Percentiles rank a stretch among this genome's conserved stretches.
phyloP scores from a whole-genome alignment of 2,329 filamentous ascomycete genomes.

The Aspergillus japonicus region DNA sequence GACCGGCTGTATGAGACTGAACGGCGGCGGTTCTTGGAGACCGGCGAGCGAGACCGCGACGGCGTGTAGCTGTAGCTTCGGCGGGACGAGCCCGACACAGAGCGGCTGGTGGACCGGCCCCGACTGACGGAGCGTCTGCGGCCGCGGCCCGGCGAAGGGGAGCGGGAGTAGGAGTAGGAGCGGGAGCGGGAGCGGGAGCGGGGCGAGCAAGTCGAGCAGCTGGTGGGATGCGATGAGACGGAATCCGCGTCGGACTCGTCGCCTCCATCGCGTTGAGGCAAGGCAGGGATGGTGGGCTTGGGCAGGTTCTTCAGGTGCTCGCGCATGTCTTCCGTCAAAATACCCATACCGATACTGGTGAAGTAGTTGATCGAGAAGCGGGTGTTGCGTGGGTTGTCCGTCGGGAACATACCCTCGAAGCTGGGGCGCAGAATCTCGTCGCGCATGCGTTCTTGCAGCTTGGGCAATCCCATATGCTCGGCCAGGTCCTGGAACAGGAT shows the following conservation, averaged over 20 bases:
- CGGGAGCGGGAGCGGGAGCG: slow-evolving; percentile 47
- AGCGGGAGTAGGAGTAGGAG: slow-evolving; percentile 31
- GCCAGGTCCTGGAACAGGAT: slow-evolving; percentile 91
- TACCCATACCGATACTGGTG: slow-evolving; percentile 94
- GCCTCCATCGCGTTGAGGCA: slow-evolving; percentile 55
- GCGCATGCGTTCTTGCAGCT: slow-evolving; percentile 71
- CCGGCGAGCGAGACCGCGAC: slow-evolving; percentile 39
- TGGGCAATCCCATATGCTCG: slow-evolving; percentile 80
- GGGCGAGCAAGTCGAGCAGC: slow-evolving; percentile 27
- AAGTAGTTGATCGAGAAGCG: slow-evolving; percentile 99
- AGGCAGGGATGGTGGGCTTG: slow-evolving; percentile 73
- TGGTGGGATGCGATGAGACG: slow-evolving; percentile 44
- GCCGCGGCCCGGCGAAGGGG: slow-evolving; percentile 32
- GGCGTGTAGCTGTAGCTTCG: slow-evolving; percentile 35
- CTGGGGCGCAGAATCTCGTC: slow-evolving; percentile 76
- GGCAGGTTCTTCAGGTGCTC: slow-evolving; percentile 86
- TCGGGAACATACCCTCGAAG: slow-evolving; percentile 84
- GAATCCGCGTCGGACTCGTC: slow-evolving; percentile 70
- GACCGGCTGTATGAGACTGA: slow-evolving; percentile 37
- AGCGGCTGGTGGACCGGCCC: slow-evolving; percentile 33
- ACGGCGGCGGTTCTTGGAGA: slow-evolving; percentile 30
- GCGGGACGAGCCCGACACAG: slow-evolving; percentile 32
- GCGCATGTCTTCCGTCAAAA: slow-evolving; percentile 91
- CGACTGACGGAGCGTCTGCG: slow-evolving; percentile 26
- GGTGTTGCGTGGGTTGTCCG: slow-evolving; percentile 82